Percentiles rank a stretch among this genome's conserved stretches.
These are phyloP conservation scores for Alternaria brassicicola DNA, from an alignment of 2,329 filamentous ascomycete species.

Conservation along the genomic window DNA sequence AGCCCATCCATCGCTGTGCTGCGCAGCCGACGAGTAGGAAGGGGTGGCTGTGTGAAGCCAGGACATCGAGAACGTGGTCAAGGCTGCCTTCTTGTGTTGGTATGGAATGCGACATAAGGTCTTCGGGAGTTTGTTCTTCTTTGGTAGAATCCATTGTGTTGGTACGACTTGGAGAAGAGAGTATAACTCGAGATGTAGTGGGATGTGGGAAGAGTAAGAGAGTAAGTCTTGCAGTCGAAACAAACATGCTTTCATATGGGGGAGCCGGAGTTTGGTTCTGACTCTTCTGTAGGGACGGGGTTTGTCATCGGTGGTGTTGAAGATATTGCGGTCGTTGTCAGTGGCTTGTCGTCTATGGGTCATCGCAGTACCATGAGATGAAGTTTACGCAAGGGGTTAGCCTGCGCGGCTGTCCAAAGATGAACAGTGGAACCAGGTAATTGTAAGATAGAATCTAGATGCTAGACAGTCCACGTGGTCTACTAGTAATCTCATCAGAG, in stretches of 20 bases:
- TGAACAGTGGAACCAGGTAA: too few relatives aligned
- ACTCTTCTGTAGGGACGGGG: too few relatives aligned
- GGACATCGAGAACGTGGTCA: background rate
- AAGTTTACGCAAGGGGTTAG: too few relatives aligned
- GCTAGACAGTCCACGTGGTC: too few relatives aligned
- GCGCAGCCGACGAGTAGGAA: background rate
- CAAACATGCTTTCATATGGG: background rate
- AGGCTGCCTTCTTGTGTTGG: background rate
- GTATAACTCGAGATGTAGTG: background rate
- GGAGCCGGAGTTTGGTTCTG: too few relatives aligned
- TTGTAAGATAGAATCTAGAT: too few relatives aligned
- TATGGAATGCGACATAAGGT: background rate
- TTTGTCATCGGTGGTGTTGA: background rate
- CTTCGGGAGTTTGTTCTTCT: background rate
- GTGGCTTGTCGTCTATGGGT: background rate
- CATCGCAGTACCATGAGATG: background rate
- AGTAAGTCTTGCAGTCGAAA: background rate
- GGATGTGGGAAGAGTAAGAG: background rate
- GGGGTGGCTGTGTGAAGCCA: background rate
- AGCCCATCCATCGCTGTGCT: constrained; percentile 1
- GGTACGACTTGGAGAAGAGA: background rate
- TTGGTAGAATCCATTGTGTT: background rate
- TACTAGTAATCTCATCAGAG: too few relatives aligned
- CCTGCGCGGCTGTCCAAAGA: too few relatives aligned
- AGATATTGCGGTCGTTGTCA: background rate